phyloP scores from a whole-genome alignment of 2,329 filamentous ascomycete genomes.

The Pezicula radicicola region DNA sequence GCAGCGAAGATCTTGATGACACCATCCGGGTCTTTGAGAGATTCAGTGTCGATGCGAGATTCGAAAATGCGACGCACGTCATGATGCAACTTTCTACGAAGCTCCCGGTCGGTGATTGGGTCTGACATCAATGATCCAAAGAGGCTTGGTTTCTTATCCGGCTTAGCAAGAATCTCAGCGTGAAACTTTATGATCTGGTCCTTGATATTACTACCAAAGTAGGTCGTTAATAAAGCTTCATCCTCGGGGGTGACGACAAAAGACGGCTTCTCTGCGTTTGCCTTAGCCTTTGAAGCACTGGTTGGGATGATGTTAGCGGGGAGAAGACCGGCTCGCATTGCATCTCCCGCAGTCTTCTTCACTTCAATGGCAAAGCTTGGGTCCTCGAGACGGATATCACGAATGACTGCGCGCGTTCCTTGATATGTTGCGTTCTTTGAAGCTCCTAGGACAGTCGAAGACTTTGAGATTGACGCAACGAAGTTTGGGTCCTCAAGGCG shows the following conservation, averaged over 20 bases:
- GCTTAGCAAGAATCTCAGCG: constrained; percentile 47
- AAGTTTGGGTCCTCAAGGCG: not conserved
- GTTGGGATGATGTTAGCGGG: too few relatives aligned
- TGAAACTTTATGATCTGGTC: constrained; percentile 53
- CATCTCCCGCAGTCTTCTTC: constrained; percentile 3
- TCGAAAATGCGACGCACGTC: constrained; percentile 59
- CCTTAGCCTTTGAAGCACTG: not conserved
- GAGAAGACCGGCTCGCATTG: not conserved
- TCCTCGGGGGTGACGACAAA: constrained; percentile 41
- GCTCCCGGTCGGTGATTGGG: constrained; percentile 55
- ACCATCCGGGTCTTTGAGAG: constrained; percentile 47
- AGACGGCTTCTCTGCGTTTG: constrained; percentile 7
- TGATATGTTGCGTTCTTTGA: too few relatives aligned
- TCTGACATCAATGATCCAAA: constrained; percentile 51
- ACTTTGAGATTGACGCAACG: not conserved
- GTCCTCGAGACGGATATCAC: too few relatives aligned
- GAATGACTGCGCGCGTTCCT: too few relatives aligned
- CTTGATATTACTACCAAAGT: constrained; percentile 49
- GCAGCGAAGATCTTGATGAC: constrained; percentile 55
- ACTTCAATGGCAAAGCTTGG: constrained; percentile 7
- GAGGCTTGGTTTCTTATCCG: constrained; percentile 51
- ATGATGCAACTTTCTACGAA: constrained; percentile 58
- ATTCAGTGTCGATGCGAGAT: constrained; percentile 59
- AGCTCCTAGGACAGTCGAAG: not conserved
- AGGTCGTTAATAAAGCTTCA: constrained; percentile 35